Evolutionary conservation across 2,329 filamentous ascomycete genomes (phyloP), one percentile per base, ranked within the genome.

Genomic region (Colletotrichum truncatum): DNA sequence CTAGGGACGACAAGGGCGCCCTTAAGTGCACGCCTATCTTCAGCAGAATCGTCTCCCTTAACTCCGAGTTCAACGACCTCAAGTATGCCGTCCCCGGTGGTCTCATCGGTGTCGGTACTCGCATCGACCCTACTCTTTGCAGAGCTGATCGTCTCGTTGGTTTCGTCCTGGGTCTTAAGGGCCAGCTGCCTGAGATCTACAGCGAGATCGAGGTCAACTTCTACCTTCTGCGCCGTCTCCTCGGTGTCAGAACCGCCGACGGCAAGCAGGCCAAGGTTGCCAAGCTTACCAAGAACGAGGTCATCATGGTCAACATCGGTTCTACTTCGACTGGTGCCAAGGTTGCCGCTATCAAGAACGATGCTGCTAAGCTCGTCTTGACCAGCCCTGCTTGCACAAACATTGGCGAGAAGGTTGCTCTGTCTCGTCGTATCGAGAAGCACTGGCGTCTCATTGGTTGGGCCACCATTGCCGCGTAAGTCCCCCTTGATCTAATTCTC

Each of bases 281-380:
- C 73, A 99, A 99, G 85, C 87, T 99, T 70, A 86, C 94, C 63
- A 99, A 98, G 90, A 98, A 97, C 82, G 96, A 99, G 81, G 94
- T 98, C 75, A 91, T 99, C 81, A 98, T 99, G 96, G 96, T 99
- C 71, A 99, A 99, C 86, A 99, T 99, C 77, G 96, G 96, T 68
- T 97, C 93, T 36, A 98, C 95, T 9, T 97, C 96, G 48, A 98
- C 95, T 12, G 96, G 96, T 81, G 96, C 96, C 71, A 99, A 98
- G 89, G 93, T 99, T 57, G 89, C 96, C 64, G 95, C 93, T 74
- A 97, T 98, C 77, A 98, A 96, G 88, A 94, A 95, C 75, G 96
- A 99, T 87, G 95, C 94, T 63, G 96, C 96, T 63, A 98, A 98
- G 85, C 87, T 99, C 71, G 91, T 93, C 66, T 85, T 99, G 73